Base-by-base conservation (phyloP, 169 alveolate species). In the Eimeria tenella region DNA sequence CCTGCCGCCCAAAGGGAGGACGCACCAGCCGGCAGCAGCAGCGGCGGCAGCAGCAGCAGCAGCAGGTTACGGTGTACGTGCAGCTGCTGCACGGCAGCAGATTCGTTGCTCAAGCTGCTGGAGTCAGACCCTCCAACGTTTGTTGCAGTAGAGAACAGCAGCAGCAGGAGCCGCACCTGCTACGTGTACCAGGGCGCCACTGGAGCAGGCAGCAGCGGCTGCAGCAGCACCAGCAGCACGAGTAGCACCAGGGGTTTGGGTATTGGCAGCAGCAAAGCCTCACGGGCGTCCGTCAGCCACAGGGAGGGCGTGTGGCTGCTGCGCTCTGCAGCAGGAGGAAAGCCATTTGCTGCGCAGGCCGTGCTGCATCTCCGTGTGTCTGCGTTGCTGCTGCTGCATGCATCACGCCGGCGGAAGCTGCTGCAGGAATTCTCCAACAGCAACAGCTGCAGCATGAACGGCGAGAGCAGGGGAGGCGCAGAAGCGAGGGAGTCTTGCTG, bases 281-380 rank as follows among this genome's bases (percentile, higher is more conserved):
- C 62, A 9, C 58, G 70, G 50, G 63, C 70, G 4, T 50, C 87
- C 17, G 42, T 56, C 4, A 23, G n/a, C 42, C 50, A 50, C 7
- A 79, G 87, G 9, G 87, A 79, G 52, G 87, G 87, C n/a, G 87
- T 79, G 60, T 79, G 87, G 87, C 53, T 79, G 70, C 70, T 79
- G 68, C 87, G 87, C 9, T 19, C 87, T 19, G 63, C 87, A 79
- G 63, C 70, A 21, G 49, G 31, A 23, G 87, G 70, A 52, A 50
- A 21, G 31, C 87, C 87, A 8, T 79, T 79, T 53, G 87, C 87
- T 79, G 87, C 70, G 11, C 87, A 79, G 52, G 87, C 87, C 11
- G 87, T 79, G 70, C 70, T 79, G 87, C 87, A 79, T 50, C 87
- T 79, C 42, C 87, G 87, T 23, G 53, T 79, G 42, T 17, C 70